phyloP scores from a whole-genome alignment of 148 eudicot genomes.

The Nepenthes gracilis region DNA sequence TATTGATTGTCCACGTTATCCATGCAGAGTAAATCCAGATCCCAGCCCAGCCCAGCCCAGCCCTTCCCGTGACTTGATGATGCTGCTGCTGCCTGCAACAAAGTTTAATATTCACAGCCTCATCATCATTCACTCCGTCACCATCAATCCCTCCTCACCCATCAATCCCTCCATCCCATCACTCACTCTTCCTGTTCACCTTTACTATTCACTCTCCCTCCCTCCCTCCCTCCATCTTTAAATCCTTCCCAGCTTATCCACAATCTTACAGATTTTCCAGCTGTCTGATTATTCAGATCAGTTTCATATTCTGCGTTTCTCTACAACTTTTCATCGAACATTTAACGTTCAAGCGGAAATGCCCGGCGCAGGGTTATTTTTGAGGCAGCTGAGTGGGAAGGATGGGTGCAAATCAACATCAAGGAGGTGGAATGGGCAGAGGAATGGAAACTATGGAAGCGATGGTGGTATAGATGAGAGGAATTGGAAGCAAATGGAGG shows the following conservation, averaged over 20 bases:
- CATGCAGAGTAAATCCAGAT: conserved; percentile 16
- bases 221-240: background rate
- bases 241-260: background rate
- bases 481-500: conserved; percentile 48
- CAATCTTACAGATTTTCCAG: background rate
- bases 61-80: conserved; percentile 19
- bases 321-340: background rate
- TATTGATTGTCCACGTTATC: background rate
- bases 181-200: background rate
- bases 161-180: too few relatives aligned
- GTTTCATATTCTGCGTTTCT: background rate
- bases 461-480: conserved; percentile 2
- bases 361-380: conserved; percentile 48
- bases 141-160: too few relatives aligned
- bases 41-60: conserved; percentile 5
- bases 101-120: conserved; percentile 4
- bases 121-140: too few relatives aligned
- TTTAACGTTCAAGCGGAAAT: conserved; percentile 10
- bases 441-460: background rate
- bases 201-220: background rate
- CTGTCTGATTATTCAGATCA: too few relatives aligned
- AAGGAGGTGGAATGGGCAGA: conserved; percentile 35
- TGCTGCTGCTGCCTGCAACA: background rate
- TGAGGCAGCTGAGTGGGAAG: conserved; percentile 67
- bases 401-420: conserved; percentile 54